A percentile compares a stretch with the other conserved stretches of the same genome.
Conservation (phyloP, 441 rosid species). For the Aleurites moluccanus region DNA sequence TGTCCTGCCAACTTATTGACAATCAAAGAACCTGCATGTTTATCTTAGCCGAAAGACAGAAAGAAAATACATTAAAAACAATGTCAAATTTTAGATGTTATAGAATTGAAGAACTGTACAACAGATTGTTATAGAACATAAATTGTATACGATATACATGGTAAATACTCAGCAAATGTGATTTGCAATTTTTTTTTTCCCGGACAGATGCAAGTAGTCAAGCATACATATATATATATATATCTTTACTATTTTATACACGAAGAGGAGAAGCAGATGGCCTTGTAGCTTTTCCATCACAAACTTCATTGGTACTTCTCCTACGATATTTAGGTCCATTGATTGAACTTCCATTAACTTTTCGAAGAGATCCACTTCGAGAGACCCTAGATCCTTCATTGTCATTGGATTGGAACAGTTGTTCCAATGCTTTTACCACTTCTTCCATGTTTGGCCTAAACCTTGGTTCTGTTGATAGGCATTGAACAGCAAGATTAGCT, state of each 20-base stretch:
- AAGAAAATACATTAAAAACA: neutral
- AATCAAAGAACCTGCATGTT: neutral
- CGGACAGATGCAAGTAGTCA: neutral
- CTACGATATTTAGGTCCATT: conserved; percentile 18
- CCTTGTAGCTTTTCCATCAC: conserved; percentile 23
- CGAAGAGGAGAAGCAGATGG: conserved; percentile 40
- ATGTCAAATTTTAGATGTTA: neutral
- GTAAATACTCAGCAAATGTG: conserved; percentile 6
- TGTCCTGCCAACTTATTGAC: neutral
- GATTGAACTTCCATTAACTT: conserved; percentile 21
- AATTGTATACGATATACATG: neutral
- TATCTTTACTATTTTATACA: conserved; percentile 11
- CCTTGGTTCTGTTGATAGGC: conserved; percentile 64
- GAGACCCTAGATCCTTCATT: conserved; percentile 20
- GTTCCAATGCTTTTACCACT: conserved; percentile 55
- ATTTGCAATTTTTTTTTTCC: neutral
- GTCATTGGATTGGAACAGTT: conserved; percentile 40
- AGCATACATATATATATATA: neutral
- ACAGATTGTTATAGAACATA: neutral
- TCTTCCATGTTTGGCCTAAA: conserved; percentile 62
- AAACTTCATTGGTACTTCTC: conserved; percentile 10
- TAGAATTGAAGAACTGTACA: conserved; percentile 18
- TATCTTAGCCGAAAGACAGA: neutral
- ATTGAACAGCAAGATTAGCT: conserved; percentile 58
- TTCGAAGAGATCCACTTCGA: conserved; percentile 15